Evolutionary conservation across 2,329 filamentous ascomycete genomes (phyloP).

Genomic region (Beauveria australis): DNA sequence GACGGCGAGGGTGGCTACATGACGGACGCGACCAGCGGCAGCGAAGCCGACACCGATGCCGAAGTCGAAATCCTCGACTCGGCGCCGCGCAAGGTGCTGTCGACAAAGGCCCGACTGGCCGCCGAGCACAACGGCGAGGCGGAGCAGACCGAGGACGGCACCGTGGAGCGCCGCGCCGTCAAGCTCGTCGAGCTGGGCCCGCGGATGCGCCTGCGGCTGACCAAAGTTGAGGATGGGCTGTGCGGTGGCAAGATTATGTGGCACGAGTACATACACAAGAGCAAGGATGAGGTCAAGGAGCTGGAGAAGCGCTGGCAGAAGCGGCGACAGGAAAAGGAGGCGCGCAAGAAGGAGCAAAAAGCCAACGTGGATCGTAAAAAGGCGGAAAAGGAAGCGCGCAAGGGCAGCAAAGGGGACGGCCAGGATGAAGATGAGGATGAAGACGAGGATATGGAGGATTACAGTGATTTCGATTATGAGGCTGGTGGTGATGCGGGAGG

Average conservation of each 20-base stretch:
- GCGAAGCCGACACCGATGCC: conserved; percentile 86
- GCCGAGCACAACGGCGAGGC: conserved; percentile 31
- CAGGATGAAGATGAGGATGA: conserved; percentile 25
- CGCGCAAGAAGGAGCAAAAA: conserved; percentile 71
- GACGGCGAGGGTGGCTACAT: conserved; percentile 70
- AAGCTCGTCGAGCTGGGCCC: conserved; percentile 90
- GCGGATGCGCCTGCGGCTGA: conserved; percentile 77
- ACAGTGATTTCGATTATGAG: conserved; percentile 38
- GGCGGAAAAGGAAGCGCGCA: conserved; percentile 32
- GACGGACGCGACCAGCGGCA: conserved; percentile 77
- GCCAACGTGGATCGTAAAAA: conserved; percentile 88
- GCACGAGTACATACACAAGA: conserved; percentile 92
- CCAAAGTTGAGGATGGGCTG: conserved; percentile 92
- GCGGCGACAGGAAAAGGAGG: conserved; percentile 71
- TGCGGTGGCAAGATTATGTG: conserved; percentile 90
- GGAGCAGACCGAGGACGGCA: conserved; percentile 39
- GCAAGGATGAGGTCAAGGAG: conserved; percentile 64
- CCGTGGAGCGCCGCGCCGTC: conserved; percentile 76
- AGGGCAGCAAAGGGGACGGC: conserved; percentile 26
- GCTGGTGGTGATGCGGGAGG: conserved; percentile 42
- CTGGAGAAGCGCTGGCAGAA: conserved; percentile 79
- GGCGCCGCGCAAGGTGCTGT: conserved; percentile 53
- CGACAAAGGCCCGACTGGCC: conserved; percentile 40
- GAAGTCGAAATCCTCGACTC: conserved; percentile 79
- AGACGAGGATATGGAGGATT: conserved; percentile 35